Conservation (phyloP, 148 eudicot species). For the Silene uniflora region DNA sequence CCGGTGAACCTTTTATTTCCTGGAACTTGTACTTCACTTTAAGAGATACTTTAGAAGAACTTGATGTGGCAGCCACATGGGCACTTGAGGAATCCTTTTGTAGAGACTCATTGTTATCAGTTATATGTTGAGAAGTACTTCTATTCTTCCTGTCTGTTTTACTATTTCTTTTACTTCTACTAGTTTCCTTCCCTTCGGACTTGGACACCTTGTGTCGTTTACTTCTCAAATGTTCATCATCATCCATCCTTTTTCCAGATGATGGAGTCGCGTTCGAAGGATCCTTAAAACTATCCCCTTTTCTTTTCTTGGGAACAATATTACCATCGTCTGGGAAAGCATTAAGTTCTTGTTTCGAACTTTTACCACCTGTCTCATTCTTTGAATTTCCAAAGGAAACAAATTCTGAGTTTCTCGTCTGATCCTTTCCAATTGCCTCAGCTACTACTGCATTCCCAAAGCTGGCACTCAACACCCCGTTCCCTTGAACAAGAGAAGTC, state of each 20-base stretch:
- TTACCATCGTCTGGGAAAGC: constrained; percentile 34
- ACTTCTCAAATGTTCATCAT: constrained; percentile 43
- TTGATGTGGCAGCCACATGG: constrained; percentile 74
- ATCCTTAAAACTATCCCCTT: constrained; percentile 36
- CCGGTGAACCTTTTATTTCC: constrained; percentile 84
- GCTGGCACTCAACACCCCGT: constrained; percentile 37
- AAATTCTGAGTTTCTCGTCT: constrained; percentile 27
- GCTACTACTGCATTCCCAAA: constrained; percentile 40
- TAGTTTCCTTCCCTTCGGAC: constrained; percentile 53
- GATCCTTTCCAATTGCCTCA: constrained; percentile 37
- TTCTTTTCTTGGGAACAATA: constrained; percentile 55
- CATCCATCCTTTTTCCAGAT: constrained; percentile 38
- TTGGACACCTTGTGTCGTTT: constrained; percentile 63
- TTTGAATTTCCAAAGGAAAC: constrained; percentile 36
- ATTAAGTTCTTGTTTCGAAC: constrained; percentile 29
- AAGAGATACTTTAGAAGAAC: constrained; percentile 85
- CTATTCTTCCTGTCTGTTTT: constrained; percentile 44
- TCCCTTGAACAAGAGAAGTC: constrained; percentile 36
- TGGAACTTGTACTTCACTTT: constrained; percentile 43
- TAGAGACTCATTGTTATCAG: constrained; percentile 35
- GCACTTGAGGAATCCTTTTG: constrained; percentile 38
- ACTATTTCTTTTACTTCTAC: constrained; percentile 39
- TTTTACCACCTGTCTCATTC: constrained; percentile 29
- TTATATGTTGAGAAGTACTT: constrained; percentile 29
- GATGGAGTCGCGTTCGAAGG: constrained; percentile 23